Evolutionary conservation across 352 stramenopile species (phyloP).

Genomic region (Phytophthora fragariaefolia): DNA sequence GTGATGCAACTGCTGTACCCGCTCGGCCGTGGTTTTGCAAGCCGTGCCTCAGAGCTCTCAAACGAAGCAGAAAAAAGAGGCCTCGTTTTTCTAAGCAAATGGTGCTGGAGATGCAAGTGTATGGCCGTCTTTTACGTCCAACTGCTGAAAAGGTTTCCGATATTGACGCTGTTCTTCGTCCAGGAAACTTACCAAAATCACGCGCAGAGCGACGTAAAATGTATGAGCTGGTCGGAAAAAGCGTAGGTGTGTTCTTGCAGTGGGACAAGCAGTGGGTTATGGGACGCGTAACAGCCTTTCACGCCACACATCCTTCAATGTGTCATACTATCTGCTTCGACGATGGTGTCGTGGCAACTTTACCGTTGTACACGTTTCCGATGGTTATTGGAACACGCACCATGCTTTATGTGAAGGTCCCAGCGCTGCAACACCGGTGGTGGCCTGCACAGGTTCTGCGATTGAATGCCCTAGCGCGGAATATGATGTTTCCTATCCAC

Average conservation of each 20-base stretch:
- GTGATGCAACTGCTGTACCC: constrained; percentile 41
- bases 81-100: constrained; percentile 87
- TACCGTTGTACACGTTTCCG: constrained; percentile 79
- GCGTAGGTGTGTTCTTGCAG: constrained; percentile 68
- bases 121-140: constrained; percentile 65
- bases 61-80: constrained; percentile 81
- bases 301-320: constrained; percentile 52
- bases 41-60: constrained; percentile 66
- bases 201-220: constrained; percentile 55
- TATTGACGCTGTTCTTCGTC: constrained; percentile 44
- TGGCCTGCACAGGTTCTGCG: constrained; percentile 78
- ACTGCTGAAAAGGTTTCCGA: constrained; percentile 75
- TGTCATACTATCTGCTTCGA: constrained; percentile 74
- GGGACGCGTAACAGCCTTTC: constrained; percentile 69
- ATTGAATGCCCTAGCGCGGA: constrained; percentile 66
- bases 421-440: constrained; percentile 66
- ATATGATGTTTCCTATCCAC: constrained; percentile 43
- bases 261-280: constrained; percentile 87
- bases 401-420: constrained; percentile 77
- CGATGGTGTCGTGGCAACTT: constrained; percentile 59
- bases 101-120: constrained; percentile 85
- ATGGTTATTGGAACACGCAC: constrained; percentile 68
- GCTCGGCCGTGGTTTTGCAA: constrained; percentile 81
- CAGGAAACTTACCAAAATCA: constrained; percentile 57
- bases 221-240: constrained; percentile 71